Evolutionary conservation across 306 rosid species (phyloP), one percentile per base, ranked within the genome.

Genomic region (Glycine soja): DNA sequence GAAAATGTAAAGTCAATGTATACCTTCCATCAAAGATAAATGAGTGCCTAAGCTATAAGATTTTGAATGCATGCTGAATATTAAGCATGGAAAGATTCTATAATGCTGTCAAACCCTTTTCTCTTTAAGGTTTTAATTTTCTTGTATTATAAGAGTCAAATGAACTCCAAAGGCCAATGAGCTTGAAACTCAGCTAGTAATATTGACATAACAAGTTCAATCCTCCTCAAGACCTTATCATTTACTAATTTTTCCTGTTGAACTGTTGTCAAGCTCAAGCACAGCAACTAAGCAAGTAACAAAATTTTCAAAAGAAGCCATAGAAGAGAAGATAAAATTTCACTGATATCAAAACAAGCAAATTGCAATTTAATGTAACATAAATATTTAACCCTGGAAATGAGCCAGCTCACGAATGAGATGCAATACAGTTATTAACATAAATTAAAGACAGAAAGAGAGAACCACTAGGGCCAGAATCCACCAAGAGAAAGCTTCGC

Each of bases 401-500:
- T n/a, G n/a, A n/a, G n/a, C n/a, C n/a, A n/a, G n/a, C n/a, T n/a
- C n/a, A n/a, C n/a, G n/a, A n/a, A n/a, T n/a, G n/a, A n/a, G n/a
- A n/a, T n/a, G n/a, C n/a, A n/a, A n/a, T n/a, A n/a, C n/a, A n/a
- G n/a, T n/a, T n/a, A n/a, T n/a, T n/a, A n/a, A n/a, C n/a, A n/a
- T n/a, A n/a, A n/a, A n/a, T n/a, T n/a, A n/a, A n/a, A n/a, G n/a
- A n/a, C n/a, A n/a, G n/a, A n/a, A n/a, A n/a, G n/a, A n/a, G n/a
- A n/a, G n/a, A n/a, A n/a, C n/a, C n/a, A n/a, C n/a, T n/a, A n/a
- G n/a, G n/a, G n/a, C n/a, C n/a, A n/a, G n/a, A n/a, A n/a, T n/a
- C n/a, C n/a, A n/a, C 99, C 99, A 0, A 93, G 97, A 47, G 98
- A 93, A 3, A 96, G 98, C 76, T 93, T 93, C 0, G 98, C 98